phyloP scores from a whole-genome alignment of 768 basidiomycete genomes.

The Tephrocybe sp. region DNA sequence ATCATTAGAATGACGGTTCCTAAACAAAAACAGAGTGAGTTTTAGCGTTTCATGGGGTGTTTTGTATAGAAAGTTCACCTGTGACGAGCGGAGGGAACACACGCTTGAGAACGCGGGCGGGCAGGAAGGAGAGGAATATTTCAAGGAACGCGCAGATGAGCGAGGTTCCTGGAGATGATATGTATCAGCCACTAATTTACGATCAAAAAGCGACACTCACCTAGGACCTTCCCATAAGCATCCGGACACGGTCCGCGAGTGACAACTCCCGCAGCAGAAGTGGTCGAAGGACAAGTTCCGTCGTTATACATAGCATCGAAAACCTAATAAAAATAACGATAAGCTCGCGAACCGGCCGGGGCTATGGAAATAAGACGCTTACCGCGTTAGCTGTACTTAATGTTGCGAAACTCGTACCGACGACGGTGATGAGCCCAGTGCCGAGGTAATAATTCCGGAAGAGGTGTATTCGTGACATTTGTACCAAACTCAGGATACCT shows the following conservation, averaged over 20 bases:
- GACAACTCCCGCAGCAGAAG: conserved; percentile 56
- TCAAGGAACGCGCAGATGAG: conserved; percentile 79
- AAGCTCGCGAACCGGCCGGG: not conserved
- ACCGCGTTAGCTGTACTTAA: conserved; percentile 73
- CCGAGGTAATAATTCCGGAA: conserved; percentile 68
- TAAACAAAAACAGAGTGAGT: conserved; percentile 15
- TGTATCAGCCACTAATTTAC: not conserved
- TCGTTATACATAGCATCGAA: conserved; percentile 77
- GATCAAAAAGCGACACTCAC: conserved; percentile 31
- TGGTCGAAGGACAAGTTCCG: conserved; percentile 71
- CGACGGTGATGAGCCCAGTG: conserved; percentile 80
- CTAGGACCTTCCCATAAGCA: conserved; percentile 77
- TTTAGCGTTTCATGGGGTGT: no score
- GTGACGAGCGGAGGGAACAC: conserved; percentile 85
- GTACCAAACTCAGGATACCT: conserved; percentile 77
- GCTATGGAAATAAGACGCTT: conserved; percentile 21
- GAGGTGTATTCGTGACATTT: conserved; percentile 71
- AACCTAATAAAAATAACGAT: conserved; percentile 40
- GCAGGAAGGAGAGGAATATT: conserved; percentile 78
- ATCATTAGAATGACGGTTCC: conserved; percentile 82
- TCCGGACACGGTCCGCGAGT: conserved; percentile 69
- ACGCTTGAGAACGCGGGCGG: conserved; percentile 57
- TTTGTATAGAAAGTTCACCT: conserved; percentile 30
- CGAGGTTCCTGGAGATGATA: conserved; percentile 54
- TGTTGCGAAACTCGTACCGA: conserved; percentile 81